Base-by-base conservation (phyloP, 2,329 filamentous ascomycete genomes). In the Stenocarpella maydis region DNA sequence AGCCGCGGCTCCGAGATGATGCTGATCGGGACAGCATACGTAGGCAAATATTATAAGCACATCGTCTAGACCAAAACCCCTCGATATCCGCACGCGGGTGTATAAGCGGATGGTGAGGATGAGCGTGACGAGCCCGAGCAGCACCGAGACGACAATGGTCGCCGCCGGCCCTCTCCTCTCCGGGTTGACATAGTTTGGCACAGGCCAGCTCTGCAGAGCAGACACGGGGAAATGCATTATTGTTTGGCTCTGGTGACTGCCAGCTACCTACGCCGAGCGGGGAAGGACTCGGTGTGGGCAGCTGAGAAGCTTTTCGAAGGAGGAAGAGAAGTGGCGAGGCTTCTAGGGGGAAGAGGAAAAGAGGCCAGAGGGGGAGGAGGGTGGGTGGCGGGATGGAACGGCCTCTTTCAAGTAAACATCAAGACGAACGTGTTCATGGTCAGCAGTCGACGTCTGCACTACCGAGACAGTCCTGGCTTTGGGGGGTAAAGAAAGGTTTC, bases 31-130 rank as follows among this genome's bases (percentile, higher is more conserved):
- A 37, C 70, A 75, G 45, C 76, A 49, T 75, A 81, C 78, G 65
- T 77, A 81, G 71, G 80, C 79, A n/a, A 78, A 43, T 17, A 77
- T 67, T 49, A 81, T 79, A 17, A 82, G 74, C 15, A 77, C 70
- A 68, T 82, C 80, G 47, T 82, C 80, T 12, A 77, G 72, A 19
- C 79, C 78, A 54, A 80, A 77, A 7, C 77, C 77, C n/a, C 74
- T 75, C 0, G 80, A 79, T 8, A 81, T 76, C 45, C 69, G 71
- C 64, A 74, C 74, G 15, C 80, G 77, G 14, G 80, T 76, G 66
- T 80, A 82, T 26, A 82, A 55, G 28, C 80, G 78, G 49, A 81
- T 75, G 21, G 70, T 73, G 8, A 82, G 67, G 55, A 79, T 68
- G 8, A 75, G 24, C 0, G 79, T 79, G 37, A 77, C 77, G 34